Percentiles rank a stretch among this genome's conserved stretches.
phyloP scores from a whole-genome alignment of 306 rosid genomes.

The Sicyos baderoa region DNA sequence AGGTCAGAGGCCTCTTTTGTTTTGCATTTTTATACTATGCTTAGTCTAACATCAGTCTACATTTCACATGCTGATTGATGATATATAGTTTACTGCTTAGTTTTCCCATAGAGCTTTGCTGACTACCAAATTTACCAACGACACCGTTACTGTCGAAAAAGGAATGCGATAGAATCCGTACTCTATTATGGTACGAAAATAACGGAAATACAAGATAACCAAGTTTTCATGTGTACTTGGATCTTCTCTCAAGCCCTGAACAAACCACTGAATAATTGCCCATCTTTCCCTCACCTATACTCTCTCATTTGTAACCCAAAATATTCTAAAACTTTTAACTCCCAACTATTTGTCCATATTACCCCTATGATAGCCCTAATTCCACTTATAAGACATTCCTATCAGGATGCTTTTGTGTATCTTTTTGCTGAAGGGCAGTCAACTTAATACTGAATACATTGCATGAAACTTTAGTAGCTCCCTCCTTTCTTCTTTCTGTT shows the following conservation, averaged over 20 bases:
- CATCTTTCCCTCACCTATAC: no score
- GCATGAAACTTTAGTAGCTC: neutral
- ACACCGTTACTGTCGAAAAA: neutral
- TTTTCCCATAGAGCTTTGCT: neutral
- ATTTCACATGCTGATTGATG: neutral
- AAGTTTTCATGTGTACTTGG: no score
- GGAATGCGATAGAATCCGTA: neutral
- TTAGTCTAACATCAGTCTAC: neutral
- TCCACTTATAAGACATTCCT: no score
- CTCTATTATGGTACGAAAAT: no score
- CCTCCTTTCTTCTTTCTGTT: neutral
- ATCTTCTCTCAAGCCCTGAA: no score
- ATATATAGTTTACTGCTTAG: neutral
- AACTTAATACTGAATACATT: neutral
- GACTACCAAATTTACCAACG: neutral
- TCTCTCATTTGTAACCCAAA: no score
- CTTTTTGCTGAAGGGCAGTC: neutral
- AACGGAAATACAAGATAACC: no score
- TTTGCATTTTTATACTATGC: neutral
- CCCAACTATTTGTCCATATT: no score
- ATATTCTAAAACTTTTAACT: no score
- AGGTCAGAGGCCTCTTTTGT: conserved; percentile 13
- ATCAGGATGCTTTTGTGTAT: neutral
- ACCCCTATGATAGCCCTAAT: no score
- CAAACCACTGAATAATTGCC: no score